Evolutionary conservation across 2,329 filamentous ascomycete species (phyloP).

Genomic region (Phaeosphaeriaceae sp.): DNA sequence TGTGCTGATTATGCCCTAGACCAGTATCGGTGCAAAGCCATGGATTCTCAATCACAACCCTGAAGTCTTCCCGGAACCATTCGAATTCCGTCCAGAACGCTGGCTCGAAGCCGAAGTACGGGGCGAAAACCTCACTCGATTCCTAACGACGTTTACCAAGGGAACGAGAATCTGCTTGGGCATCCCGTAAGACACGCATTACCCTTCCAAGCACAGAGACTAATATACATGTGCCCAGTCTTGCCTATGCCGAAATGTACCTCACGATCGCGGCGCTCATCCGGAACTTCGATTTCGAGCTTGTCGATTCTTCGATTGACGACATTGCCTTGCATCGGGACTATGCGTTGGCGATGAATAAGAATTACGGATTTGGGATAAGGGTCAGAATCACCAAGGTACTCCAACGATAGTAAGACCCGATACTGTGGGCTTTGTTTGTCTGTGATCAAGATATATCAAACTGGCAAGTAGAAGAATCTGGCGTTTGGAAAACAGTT

Average conservation of each 20-base stretch:
- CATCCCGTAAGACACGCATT: conserved; percentile 17
- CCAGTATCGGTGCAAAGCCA: conserved; percentile 30
- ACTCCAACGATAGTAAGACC: not conserved
- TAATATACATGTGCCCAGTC: too few species aligned
- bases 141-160: conserved; percentile 49
- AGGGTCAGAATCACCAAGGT: conserved; percentile 11
- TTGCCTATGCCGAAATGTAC: conserved; percentile 31
- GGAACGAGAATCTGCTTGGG: conserved; percentile 51
- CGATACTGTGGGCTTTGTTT: not conserved
- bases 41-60: conserved; percentile 26
- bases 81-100: conserved; percentile 18
- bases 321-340: conserved; percentile 13
- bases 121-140: conserved; percentile 36
- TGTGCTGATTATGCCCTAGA: too few species aligned
- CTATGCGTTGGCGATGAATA: conserved; percentile 13
- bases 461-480: too few species aligned
- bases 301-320: conserved; percentile 17
- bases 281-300: conserved; percentile 21
- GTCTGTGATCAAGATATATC: too few species aligned
- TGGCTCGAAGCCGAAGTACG: conserved; percentile 18
- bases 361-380: conserved; percentile 13
- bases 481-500: too few species aligned
- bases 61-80: conserved; percentile 29
- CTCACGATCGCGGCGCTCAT: conserved; percentile 17
- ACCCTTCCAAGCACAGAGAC: not conserved